Evolutionary conservation across 345 rosid genomes (phyloP).

Genomic region (Eucalyptus victrix): DNA sequence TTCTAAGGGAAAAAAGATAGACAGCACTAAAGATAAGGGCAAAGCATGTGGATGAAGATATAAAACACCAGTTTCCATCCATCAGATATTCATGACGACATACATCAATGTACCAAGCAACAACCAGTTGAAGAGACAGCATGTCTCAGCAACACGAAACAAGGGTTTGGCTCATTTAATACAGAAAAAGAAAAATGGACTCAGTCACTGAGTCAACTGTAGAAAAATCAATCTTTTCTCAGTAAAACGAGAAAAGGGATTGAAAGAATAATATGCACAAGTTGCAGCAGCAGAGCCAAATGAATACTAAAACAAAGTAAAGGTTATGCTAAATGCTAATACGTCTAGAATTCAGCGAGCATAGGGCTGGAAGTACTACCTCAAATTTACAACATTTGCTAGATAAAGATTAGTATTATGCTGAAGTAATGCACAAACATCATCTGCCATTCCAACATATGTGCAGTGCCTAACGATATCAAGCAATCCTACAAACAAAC

Average conservation of each 20-base stretch:
- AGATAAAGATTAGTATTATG: conserved; percentile 78
- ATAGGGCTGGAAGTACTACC: conserved; percentile 22
- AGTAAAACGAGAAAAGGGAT: neutral
- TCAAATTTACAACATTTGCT: conserved; percentile 77
- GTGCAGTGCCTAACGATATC: conserved; percentile 69
- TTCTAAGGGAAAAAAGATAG: neutral
- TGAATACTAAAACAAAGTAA: neutral
- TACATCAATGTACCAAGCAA: neutral
- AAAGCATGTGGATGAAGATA: neutral
- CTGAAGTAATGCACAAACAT: conserved; percentile 82
- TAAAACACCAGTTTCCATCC: neutral
- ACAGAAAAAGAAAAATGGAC: neutral
- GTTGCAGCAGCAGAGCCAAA: neutral
- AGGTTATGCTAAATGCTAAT: neutral
- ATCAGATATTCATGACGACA: neutral
- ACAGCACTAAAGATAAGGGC: neutral
- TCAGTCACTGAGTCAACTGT: neutral
- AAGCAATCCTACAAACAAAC: conserved; percentile 48
- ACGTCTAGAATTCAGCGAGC: neutral
- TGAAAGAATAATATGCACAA: neutral
- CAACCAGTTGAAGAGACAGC: neutral
- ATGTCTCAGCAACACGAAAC: neutral
- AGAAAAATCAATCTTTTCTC: neutral
- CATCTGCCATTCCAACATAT: conserved; percentile 96
- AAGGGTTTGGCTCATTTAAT: neutral